Evolutionary conservation across 1,284 basidiomycete species (phyloP).

Genomic region (Puccinia novopanici): DNA sequence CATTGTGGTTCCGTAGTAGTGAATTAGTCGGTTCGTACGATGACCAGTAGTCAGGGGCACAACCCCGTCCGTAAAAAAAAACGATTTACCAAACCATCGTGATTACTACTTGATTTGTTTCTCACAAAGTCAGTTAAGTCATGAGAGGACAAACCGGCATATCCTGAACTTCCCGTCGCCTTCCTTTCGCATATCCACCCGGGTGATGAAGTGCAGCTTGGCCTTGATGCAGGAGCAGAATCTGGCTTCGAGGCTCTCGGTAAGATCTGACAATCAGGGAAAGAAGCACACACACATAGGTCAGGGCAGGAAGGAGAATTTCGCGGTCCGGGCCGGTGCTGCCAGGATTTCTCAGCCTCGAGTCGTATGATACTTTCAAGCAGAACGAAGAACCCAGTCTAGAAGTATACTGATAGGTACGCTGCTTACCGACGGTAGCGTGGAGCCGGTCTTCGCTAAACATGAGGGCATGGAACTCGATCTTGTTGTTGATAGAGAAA

Average conservation of each 20-base stretch:
- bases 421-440: slow-evolving; percentile 24
- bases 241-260: slow-evolving; percentile 4
- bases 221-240: not conserved
- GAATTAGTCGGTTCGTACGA: too few relatives aligned
- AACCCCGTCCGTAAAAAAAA: not conserved
- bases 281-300: not conserved
- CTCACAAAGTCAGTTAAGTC: not conserved
- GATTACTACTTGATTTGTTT: not conserved
- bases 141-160: slow-evolving; percentile 15
- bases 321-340: not conserved
- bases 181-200: slow-evolving; percentile 39
- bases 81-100: not conserved
- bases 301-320: not conserved
- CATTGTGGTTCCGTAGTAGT: not conserved
- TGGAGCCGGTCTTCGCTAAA: slow-evolving; percentile 36
- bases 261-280: not conserved
- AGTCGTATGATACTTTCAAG: too few relatives aligned
- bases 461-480: slow-evolving; percentile 43
- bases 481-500: slow-evolving; percentile 33
- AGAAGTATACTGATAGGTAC: too few relatives aligned
- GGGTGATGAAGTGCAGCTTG: slow-evolving; percentile 29
- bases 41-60: too few relatives aligned
- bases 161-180: slow-evolving; percentile 38
- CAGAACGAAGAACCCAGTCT: not conserved
- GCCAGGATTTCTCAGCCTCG: too few relatives aligned